phyloP scores from a whole-genome alignment of 345 rosid species.

The Arabis hirsuta region DNA sequence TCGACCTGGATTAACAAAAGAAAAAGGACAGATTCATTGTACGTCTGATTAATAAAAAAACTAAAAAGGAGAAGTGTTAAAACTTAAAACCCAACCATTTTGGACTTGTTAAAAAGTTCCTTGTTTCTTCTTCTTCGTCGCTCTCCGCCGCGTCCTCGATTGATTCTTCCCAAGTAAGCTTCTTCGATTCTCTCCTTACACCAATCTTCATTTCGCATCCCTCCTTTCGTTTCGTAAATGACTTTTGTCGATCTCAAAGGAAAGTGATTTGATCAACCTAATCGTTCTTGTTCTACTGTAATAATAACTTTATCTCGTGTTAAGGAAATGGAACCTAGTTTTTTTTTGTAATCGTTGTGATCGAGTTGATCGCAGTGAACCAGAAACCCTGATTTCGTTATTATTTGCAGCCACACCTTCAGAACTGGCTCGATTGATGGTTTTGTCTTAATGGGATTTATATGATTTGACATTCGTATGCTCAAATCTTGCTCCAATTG shows the following conservation, averaged over 20 bases:
- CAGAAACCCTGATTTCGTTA: conserved; percentile 16
- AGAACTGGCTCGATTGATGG: background rate
- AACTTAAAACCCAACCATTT: conserved; percentile 31
- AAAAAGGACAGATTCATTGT: no score
- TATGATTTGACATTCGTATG: background rate
- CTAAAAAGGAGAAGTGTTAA: background rate
- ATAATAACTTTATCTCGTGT: background rate
- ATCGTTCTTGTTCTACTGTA: conserved; percentile 4
- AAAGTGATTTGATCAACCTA: conserved; percentile 3
- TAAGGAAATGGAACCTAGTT: background rate
- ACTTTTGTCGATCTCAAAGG: conserved; percentile 12
- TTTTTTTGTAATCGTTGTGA: conserved; percentile 1
- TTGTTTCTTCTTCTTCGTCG: background rate
- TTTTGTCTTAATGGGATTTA: no score
- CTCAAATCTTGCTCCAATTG: background rate
- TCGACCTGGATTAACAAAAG: no score
- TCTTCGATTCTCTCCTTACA: conserved; percentile 1
- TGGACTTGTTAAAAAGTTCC: conserved; percentile 25
- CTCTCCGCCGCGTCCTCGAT: conserved; percentile 28
- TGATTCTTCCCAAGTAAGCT: conserved; percentile 19
- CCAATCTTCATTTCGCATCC: background rate
- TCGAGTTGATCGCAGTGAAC: conserved; percentile 1
- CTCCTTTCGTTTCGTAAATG: background rate
- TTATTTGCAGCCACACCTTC: background rate
- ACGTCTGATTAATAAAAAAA: no score